Evolutionary conservation across 2,329 filamentous ascomycete species (phyloP), one percentile per base, ranked within the genome.

Genomic region (Pezicula radicicola): DNA sequence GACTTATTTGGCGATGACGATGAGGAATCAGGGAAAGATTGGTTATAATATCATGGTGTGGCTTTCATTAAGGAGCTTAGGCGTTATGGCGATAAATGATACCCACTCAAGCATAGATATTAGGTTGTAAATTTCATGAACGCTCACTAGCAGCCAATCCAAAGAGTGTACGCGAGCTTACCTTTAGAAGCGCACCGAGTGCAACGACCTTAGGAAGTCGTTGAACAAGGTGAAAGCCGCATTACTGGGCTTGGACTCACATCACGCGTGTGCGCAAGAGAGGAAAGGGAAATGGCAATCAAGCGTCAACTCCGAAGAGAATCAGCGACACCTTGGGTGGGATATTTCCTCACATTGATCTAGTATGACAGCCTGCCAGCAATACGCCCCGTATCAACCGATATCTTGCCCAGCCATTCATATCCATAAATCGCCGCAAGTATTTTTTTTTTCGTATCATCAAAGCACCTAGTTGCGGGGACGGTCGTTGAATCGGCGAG

Each of bases 301-400:
- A 90, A 96, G 90, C 90, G 70, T 94, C 84, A 81, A 89, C 86
- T 76, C 78, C 76, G 46, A 28, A 71, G 72, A 83, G 85, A 91
- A 79, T 93, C 88, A 73, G 90, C 91, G 91, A 96, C 91, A 96
- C 91, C 91, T 91, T 80, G 78, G 78, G 77, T 74, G 74, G 73
- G 72, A 73, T 71, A 73, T 79, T 75, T 80, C 80, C 77, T 75
- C 76, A 68, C 63, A 67, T 69, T 79, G 77, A 83, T 77, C 80
- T 83, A 79, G 73, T 73, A 72, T 72, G 70, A 62, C 54, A 60
- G 57, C 60, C 59, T 56, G 56, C 61, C 62, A 56, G 52, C 54
- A 55, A 61, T 55, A 66, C 61, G 63, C 64, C 60, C 51, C 56
- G 55, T 57, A 60, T 60, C 61, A 62, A 61, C 59, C 60, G 62